Base-by-base conservation (phyloP, 805 yeast species). In the Grigorovia yakushimaensis region DNA sequence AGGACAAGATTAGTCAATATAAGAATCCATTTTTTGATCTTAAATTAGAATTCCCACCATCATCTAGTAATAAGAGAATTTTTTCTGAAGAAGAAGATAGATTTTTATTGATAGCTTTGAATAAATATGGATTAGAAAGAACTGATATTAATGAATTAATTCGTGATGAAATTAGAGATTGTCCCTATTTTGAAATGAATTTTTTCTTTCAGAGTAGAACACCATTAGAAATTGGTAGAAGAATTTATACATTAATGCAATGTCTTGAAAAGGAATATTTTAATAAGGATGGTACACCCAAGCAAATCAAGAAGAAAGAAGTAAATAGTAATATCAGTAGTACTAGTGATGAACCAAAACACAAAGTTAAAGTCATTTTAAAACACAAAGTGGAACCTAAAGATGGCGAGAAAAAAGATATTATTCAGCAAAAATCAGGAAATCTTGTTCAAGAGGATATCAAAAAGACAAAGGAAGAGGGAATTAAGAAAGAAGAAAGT, bases 81-180 rank as follows among this genome's bases (percentile, higher is more conserved):
- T 91, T 81, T 65, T 79, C 87, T 33, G 95, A 87, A 46, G 96
- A 86, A 51, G 98, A 93, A 62, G 98, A 93, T 65, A 73, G 97
- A 56, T 93, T 84, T 64, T 67, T 93, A 56, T 68, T 93, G 49
- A 79, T 88, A 13, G 88, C 85, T 67, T 68, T 88, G 60, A 81
- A 83, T 67, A 73, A 83, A 51, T 79, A 77, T 60, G 98, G 98
- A 0, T 65, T 91, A 30, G 96, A 88, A 54, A 72, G 82, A 24
- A 81, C 79, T 17, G 89, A 85, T 57, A 68, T 91, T 15, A 85
- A 82, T 59, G 98, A 93, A 50, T 64, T 77, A 51, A 81, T 91
- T 43, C 75, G 88, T 48, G 87, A 84, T 51, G 81, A 83, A 22
- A 81, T 93, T 40, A 73, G 88, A 49, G 78, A 77, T 44, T 81